Conservation (phyloP, 148 eudicot species). For the Spergularia bocconei region DNA sequence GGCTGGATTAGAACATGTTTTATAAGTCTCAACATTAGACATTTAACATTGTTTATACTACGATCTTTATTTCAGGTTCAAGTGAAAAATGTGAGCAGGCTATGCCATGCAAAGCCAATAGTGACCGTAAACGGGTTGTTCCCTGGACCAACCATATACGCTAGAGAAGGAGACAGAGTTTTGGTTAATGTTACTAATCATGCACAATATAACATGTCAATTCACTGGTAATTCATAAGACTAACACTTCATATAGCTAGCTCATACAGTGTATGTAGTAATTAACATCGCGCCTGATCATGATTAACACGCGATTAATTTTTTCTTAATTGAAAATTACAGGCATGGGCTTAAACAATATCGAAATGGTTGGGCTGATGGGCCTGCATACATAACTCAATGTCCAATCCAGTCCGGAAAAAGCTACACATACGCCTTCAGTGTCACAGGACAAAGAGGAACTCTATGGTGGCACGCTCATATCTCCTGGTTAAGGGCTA, state of each 20-base stretch:
- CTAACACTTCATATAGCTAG: not conserved
- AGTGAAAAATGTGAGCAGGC: conserved; percentile 43
- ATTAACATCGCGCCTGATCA: not conserved
- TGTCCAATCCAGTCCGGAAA: conserved; percentile 59
- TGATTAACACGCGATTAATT: not conserved
- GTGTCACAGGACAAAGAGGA: conserved; percentile 62
- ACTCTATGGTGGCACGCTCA: conserved; percentile 83
- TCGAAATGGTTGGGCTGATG: conserved; percentile 67
- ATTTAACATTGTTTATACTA: too few relatives aligned
- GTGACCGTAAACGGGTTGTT: conserved; percentile 70
- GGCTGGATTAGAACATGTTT: too few relatives aligned
- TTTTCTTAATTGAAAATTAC: not conserved
- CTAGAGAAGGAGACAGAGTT: conserved; percentile 55
- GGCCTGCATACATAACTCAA: conserved; percentile 70
- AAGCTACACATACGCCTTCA: conserved; percentile 51
- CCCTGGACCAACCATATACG: conserved; percentile 70
- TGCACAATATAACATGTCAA: conserved; percentile 54
- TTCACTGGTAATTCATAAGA: conserved; percentile 55
- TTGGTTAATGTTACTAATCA: conserved; percentile 52
- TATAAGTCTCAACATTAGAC: too few relatives aligned
- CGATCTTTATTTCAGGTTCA: conserved; percentile 34
- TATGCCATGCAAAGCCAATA: conserved; percentile 65
- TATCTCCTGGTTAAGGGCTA: conserved; percentile 63
- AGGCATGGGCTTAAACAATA: conserved; percentile 72
- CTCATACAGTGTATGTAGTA: not conserved